Percentiles rank a stretch among this genome's conserved stretches.
Evolutionary conservation across 2,329 filamentous ascomycete species (phyloP).

Genomic region (Onygenales sp.): DNA sequence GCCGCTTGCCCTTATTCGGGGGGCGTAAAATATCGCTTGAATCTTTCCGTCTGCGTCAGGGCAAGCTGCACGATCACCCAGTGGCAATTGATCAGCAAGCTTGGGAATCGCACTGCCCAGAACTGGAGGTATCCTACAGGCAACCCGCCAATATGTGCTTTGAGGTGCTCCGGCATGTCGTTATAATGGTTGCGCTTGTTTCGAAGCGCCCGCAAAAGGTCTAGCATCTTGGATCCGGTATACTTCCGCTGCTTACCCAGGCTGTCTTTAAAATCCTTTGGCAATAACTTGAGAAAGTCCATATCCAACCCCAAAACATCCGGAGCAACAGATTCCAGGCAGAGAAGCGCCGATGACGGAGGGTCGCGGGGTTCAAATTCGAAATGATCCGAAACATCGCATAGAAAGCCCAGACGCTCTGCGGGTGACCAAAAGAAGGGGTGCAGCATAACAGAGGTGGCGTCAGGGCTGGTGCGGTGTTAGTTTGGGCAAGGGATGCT

Average conservation of each 20-base stretch:
- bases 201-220: conserved; percentile 75
- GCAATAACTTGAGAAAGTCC: conserved; percentile 70
- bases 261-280: conserved; percentile 75
- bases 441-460: conserved; percentile 74
- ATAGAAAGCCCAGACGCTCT: conserved; percentile 85
- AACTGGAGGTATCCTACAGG: conserved; percentile 76
- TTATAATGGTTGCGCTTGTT: conserved; percentile 99
- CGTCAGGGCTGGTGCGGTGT: conserved; percentile 48
- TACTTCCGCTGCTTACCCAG: conserved; percentile 94
- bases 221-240: conserved; percentile 70
- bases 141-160: conserved; percentile 60
- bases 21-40: conserved; percentile 32
- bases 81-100: conserved; percentile 69
- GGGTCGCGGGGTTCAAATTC: conserved; percentile 85
- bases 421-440: conserved; percentile 95
- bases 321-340: conserved; percentile 43
- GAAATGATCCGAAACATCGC: conserved; percentile 92
- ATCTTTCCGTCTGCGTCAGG: conserved; percentile 39
- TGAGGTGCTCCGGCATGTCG: conserved; percentile 79
- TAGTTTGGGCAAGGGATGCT: neutral
- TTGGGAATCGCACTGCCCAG: conserved; percentile 73
- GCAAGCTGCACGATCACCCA: conserved; percentile 59
- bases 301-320: conserved; percentile 44
- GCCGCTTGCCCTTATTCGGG: conserved; percentile 17
- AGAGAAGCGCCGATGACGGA: conserved; percentile 56